Evolutionary conservation across 2,329 filamentous ascomycete genomes (phyloP), one percentile per base, ranked within the genome.

Genomic region (Shiraia sp.): DNA sequence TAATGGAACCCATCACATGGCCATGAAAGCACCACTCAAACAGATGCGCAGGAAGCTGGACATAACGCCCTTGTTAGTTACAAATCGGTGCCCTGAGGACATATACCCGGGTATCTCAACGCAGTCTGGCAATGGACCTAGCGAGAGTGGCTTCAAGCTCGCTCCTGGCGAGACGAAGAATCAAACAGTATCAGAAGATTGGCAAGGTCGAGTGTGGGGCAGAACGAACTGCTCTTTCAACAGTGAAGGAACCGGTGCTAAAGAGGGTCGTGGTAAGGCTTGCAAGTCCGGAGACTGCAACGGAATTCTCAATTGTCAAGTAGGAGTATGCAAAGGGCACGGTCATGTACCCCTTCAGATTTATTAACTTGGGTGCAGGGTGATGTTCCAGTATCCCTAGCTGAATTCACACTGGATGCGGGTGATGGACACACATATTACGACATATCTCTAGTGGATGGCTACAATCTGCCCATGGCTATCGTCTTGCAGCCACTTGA

Each of bases 391-490:
- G 83, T 83, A 10, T 91, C 87, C 1, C 78, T 95, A 10, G 88
- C 86, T 27, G 89, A 95, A 63, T 91, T 93, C 69, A 90, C 86
- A 40, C 77, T 92, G 12, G 79, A 82, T 35, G 86, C 85, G 19
- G 84, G 85, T 22, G 71, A 78, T 30, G 74, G 75, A 15, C 85
- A 90, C 61, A 86, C 83, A 8, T 93, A 89, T 66, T 92, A 91
- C 71, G 88, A 93, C 66, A 88, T 93, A 49, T 90, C 87, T 28
- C 76, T 92, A 2, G 88, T 93, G 15, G 88, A 93, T 62, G 88
- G 88, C 34, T 92, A 92, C 77, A 92, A 92, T 62, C 70, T 92
- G 1, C 86, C 87, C 2, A 64, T 91, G 48, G 85, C 81, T 22
- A 80, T 79, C 26, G 67, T 77, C 15, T 59, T 76, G 16, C 61